Percentiles rank a stretch among this genome's conserved stretches.
These are phyloP conservation scores for Curvularia sp. DNA, from an alignment of 2,329 filamentous ascomycete genomes.

Conservation along the genomic window DNA sequence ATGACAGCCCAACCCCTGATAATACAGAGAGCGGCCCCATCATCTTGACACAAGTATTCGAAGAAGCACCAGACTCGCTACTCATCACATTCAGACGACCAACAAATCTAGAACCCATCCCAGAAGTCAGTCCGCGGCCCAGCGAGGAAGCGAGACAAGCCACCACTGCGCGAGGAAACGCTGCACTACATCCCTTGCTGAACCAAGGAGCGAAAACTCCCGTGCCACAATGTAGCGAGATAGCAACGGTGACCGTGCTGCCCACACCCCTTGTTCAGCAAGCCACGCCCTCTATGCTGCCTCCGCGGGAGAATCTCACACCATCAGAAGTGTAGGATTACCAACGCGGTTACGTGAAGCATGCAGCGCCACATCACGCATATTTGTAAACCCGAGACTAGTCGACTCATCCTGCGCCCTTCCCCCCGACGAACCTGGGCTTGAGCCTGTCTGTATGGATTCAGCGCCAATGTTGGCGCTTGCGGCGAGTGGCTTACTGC, in stretches of 20 bases:
- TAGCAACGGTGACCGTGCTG: neutral
- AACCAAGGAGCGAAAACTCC: neutral
- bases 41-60: neutral
- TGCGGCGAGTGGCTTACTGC: too few species aligned
- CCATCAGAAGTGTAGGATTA: neutral
- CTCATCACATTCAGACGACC: neutral
- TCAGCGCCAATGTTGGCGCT: too few species aligned
- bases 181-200: neutral
- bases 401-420: too few species aligned
- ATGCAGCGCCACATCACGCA: too few species aligned
- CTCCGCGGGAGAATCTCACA: neutral
- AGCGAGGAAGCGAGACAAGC: slow-evolving; percentile 6
- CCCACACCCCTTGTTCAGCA: neutral
- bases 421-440: too few species aligned
- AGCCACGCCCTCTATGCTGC: neutral
- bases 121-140: slow-evolving; percentile 14
- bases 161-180: neutral
- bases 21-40: slow-evolving; percentile 3
- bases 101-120: slow-evolving; percentile 7
- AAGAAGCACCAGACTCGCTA: neutral
- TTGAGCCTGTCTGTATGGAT: too few species aligned
- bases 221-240: neutral
- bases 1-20: neutral
- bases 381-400: too few species aligned
- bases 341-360: neutral